A percentile compares a stretch with the other conserved stretches of the same genome.
Conservation (phyloP, 768 basidiomycete genomes). For the Suillus sp. region DNA sequence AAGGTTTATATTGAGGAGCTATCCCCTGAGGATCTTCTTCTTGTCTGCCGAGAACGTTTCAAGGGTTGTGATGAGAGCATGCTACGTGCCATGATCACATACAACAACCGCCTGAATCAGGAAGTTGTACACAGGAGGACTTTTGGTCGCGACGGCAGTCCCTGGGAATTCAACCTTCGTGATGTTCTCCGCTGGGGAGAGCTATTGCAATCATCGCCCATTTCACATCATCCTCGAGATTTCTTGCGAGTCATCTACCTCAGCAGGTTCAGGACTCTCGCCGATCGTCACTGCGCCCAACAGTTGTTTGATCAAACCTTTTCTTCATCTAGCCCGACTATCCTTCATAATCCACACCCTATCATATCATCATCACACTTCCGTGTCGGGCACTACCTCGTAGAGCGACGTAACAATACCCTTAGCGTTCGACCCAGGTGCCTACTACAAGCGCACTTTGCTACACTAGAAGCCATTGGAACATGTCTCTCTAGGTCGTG, state of each 20-base stretch:
- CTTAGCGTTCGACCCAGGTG: conserved; percentile 46
- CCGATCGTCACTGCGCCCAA: conserved; percentile 60
- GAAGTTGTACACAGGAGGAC: conserved; percentile 61
- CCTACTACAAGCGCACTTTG: conserved; percentile 62
- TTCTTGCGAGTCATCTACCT: conserved; percentile 77
- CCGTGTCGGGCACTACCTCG: conserved; percentile 67
- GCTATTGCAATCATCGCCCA: conserved; percentile 42
- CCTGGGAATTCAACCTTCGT: conserved; percentile 98
- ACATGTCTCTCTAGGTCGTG: conserved; percentile 75
- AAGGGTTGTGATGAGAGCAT: conserved; percentile 55
- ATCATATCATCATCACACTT: conserved; percentile 46
- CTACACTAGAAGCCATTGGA: conserved; percentile 73
- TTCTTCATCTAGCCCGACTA: conserved; percentile 34
- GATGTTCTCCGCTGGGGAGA: conserved; percentile 90
- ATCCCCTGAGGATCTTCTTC: conserved; percentile 69
- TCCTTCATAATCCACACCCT: conserved; percentile 40
- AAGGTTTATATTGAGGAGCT: conserved; percentile 94
- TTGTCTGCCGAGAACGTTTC: conserved; percentile 77
- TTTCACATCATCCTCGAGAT: conserved; percentile 53
- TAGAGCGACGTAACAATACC: conserved; percentile 34
- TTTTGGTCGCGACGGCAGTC: conserved; percentile 80
- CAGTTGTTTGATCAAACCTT: conserved; percentile 59
- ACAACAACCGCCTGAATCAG: conserved; percentile 71
- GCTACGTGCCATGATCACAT: conserved; percentile 77
- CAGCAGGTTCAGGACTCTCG: conserved; percentile 77